Evolutionary conservation across 441 rosid genomes (phyloP).

Genomic region (Hura crepitans): DNA sequence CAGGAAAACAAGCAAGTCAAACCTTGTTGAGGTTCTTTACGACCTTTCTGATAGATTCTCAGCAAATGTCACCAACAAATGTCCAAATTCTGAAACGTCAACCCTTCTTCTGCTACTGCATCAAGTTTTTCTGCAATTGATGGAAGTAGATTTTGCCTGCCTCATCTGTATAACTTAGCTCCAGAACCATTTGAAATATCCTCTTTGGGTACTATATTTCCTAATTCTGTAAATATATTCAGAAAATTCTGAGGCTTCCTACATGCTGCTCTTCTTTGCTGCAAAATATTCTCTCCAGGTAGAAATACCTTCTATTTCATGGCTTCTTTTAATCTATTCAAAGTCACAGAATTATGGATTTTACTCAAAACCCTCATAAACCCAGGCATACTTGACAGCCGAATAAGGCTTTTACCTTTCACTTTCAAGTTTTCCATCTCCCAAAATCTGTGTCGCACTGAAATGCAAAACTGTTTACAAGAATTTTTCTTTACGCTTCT

Average conservation of each 20-base stretch:
- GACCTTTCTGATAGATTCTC: slow-evolving; percentile 30
- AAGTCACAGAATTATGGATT: too few relatives aligned
- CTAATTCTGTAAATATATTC: slow-evolving; percentile 40
- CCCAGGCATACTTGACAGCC: background rate
- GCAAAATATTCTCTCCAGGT: slow-evolving; percentile 21
- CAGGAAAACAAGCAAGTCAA: slow-evolving; percentile 13
- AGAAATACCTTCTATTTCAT: slow-evolving; percentile 11
- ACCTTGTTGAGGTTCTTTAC: slow-evolving; percentile 25
- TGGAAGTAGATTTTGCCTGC: slow-evolving; percentile 53
- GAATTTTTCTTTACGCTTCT: slow-evolving; percentile 22
- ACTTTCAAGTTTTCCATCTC: background rate
- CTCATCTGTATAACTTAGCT: slow-evolving; percentile 40
- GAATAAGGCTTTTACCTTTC: background rate
- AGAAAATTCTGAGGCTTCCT: slow-evolving; percentile 43
- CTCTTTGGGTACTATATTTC: slow-evolving; percentile 27
- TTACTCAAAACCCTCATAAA: too few relatives aligned
- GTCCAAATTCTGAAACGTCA: slow-evolving; percentile 29
- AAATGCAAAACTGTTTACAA: slow-evolving; percentile 41
- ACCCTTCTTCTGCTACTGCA: slow-evolving; percentile 30
- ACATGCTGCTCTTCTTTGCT: slow-evolving; percentile 41
- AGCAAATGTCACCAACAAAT: slow-evolving; percentile 32
- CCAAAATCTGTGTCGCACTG: background rate
- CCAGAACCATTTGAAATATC: slow-evolving; percentile 32
- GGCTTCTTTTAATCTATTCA: slow-evolving; percentile 8
- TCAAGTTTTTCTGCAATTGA: slow-evolving; percentile 44